Base-by-base conservation (phyloP, 129 eudicot species). In the Logfia minima region DNA sequence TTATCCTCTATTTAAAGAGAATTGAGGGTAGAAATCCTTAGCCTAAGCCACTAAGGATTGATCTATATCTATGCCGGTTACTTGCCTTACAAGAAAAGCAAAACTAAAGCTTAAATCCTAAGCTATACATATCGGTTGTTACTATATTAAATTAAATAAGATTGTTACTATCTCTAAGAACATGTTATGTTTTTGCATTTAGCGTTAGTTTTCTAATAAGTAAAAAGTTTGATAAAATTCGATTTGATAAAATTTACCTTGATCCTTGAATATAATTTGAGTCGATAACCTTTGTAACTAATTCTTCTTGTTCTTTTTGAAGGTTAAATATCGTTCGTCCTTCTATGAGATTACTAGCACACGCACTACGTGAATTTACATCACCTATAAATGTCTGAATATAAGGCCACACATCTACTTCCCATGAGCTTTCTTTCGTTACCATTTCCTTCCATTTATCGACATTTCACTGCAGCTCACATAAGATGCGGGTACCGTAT, bases 211-310 rank as follows among this genome's bases (percentile, higher is more conserved):
- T 6, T 35, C n/a, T n/a, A n/a, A 8, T 35, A 6, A 35, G 2
- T 35, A 35, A 35, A 35, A 35, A 5, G 39, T 5, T 35, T 1
- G 6, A 6, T 35, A 35, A 35, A 35, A 35, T 31, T 31, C 2
- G 1, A 31, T 31, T 3, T 31, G 39, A 35, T 35, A 5, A 35
- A 35, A 35, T 5, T 71, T 28, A 80, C 84, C 70, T 80, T 35
- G 84, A 32, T 80, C 84, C 84, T 9, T 75, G 84, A 66, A 80
- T 80, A 23, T 80, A 80, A 28, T 74, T 1, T 8, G 84, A 80
- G 8, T 41, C 64, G 9, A 17, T 0, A 75, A n/a, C 37, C 13
- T 80, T 31, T 4, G 65, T 4, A 22, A 74, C 19, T 29, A 80
- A 22, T n/a, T 28, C 56, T 13, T 31, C 71, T 74, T 18, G 75